Evolutionary conservation across 331 rosid species (phyloP), one percentile per base, ranked within the genome.

Genomic region (Phaseolus coccineus): DNA sequence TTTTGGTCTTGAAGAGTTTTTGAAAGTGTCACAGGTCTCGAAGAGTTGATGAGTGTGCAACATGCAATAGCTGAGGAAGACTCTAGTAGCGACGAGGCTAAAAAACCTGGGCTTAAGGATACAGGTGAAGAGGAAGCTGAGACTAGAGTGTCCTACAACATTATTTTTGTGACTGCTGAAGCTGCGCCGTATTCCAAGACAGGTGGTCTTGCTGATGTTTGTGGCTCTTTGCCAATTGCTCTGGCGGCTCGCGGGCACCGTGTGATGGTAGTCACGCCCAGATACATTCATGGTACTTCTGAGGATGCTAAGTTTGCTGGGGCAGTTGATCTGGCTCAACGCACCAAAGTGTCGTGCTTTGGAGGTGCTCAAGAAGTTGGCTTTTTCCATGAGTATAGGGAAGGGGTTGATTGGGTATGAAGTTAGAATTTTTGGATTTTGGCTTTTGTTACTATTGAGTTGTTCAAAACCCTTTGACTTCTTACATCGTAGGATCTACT

Each of bases 181-280:
- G 97, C 94, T 69, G 88, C 94, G 5, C 98, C 98, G 4, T 93
- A 90, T 88, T 93, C 97, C 1, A 93, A 93, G 87, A 91, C 98
- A 0, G 98, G 97, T 62, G 98, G 98, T 15, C 88, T 93, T 66
- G 98, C 88, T 50, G 98, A 93, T 93, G 98, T 93, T 59, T 93
- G 97, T 84, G 98, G 98, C 59, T 91, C 98, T 75, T 83, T 93
- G 86, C 97, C 98, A 13, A 79, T 89, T 69, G 94, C 94, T 33
- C 85, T 93, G 12, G 98, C 94, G 8, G 84, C 76, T 52, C 92
- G 97, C 0, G 98, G 97, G n/a, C 98, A 93, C 78, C 93, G 96
- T 51, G 98, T 91, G 28, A 93, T 93, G 98, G 98, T 93, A 77
- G 80, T 93, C 77, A 90, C 96, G 22, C 98, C 98, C 1, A 89